Base-by-base conservation (phyloP, 116 monocot species). In the Phalaenopsis hybrid region DNA sequence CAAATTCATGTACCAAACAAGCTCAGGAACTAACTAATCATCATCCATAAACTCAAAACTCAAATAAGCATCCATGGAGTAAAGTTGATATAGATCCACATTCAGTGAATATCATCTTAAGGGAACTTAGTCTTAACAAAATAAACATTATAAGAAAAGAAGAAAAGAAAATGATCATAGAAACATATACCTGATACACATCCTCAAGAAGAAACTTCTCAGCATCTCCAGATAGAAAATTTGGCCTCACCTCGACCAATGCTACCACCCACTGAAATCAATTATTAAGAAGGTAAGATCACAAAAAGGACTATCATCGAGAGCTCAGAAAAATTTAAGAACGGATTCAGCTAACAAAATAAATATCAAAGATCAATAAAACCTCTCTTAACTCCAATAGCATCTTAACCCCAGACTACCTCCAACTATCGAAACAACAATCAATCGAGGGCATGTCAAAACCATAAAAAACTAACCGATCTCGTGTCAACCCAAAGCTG, bases 401-500 rank as follows among this genome's bases (percentile, higher is more conserved):
- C 13, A 55, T 55, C 55, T 73, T 31, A 69, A 21, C 69, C 59
- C 67, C 28, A 67, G 28, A 25, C 21, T 25, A 25, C 25, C 28
- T 28, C n/a, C 45, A n/a, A 20, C n/a, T n/a, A 45, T 75, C 46
- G 46, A n/a, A 46, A 55, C 12, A 13, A 15, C 16, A 55, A 55
- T 55, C 55, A 15, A 37, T 37, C 55, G 55, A 37, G 48, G 17
- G 55, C 55, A 55, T 55, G 15, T 16, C 55, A 55, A 45, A 81
- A 41, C 37, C 82, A 43, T 73, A 17, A 43, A 23, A 85, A 77
- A 44, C 86, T 79, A 81, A 96, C 96, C 80, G 86, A 88, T 78
- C 44, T 74, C 13, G 96, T 86, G 31, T 96, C 88, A 23, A 96
- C 88, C 96, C 96, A 94, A 31, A 96, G 85, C 85, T 96, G 92